phyloP scores from a whole-genome alignment of 1,139 yeast genomes.

The Debaryomyces sp. region DNA sequence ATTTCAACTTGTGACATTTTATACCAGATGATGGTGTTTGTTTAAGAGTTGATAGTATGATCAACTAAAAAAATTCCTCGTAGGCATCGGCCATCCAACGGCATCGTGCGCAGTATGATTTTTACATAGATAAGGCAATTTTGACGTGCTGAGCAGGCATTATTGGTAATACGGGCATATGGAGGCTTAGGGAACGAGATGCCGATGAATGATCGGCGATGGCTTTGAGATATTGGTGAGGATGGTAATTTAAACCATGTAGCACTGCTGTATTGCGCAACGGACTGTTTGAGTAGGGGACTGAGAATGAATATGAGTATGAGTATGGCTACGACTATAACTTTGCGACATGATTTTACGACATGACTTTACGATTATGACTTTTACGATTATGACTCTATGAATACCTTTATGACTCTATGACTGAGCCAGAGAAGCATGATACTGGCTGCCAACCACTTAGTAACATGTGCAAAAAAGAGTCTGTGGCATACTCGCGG shows the following conservation, averaged over 20 bases:
- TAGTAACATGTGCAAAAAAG: not conserved
- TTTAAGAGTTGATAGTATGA: not conserved
- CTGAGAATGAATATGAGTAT: too few species aligned
- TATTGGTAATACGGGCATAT: not conserved
- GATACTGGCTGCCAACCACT: too few species aligned
- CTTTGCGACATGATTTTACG: not conserved
- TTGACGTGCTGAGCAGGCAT: not conserved
- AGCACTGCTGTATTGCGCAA: not conserved
- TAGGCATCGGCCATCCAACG: not conserved
- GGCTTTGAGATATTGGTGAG: not conserved
- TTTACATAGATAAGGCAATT: conserved; percentile 1
- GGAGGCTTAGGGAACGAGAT: not conserved
- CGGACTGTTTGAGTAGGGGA: too few species aligned
- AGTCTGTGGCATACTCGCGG: too few species aligned
- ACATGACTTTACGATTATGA: not conserved
- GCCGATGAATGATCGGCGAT: not conserved
- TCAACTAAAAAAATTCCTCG: not conserved
- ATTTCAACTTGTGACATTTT: conserved; percentile 22
- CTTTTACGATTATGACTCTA: not conserved
- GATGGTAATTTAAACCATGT: too few species aligned
- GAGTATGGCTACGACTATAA: not conserved
- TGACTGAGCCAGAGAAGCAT: too few species aligned
- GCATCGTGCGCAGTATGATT: conserved; percentile 3
- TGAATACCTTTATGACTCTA: too few species aligned
- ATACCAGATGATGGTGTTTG: not conserved